phyloP scores from a whole-genome alignment of 495 filamentous ascomycete species.

The Xylaria intraflava region DNA sequence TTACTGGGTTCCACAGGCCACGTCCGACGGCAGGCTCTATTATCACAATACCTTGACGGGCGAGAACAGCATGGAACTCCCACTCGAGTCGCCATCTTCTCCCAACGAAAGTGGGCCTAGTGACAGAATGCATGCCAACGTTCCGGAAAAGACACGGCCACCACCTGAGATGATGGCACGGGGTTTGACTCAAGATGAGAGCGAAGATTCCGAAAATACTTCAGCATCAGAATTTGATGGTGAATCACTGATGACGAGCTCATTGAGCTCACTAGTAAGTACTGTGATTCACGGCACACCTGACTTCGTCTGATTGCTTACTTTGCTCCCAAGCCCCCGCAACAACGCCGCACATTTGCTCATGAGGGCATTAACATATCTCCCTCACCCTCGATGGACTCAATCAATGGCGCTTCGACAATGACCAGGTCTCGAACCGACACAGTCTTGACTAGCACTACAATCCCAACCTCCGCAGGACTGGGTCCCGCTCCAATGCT shows the following conservation, averaged over 20 bases:
- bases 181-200: conserved; percentile 77
- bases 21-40: conserved; percentile 85
- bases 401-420: conserved; percentile 57
- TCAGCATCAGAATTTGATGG: conserved; percentile 84
- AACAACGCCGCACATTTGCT: conserved; percentile 55
- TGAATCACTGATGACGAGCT: conserved; percentile 44
- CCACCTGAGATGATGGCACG: conserved; percentile 89
- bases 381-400: conserved; percentile 87
- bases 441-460: conserved; percentile 39
- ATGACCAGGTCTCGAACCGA: conserved; percentile 39
- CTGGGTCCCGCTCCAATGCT: conserved; percentile 46
- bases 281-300: not conserved
- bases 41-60: conserved; percentile 97
- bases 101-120: conserved; percentile 75
- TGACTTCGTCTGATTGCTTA: conserved; percentile 7
- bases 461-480: conserved; percentile 26
- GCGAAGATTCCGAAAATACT: conserved; percentile 65
- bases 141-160: conserved; percentile 84
- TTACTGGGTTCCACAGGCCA: conserved; percentile 98
- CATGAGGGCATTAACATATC: conserved; percentile 65
- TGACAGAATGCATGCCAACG: conserved; percentile 78
- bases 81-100: conserved; percentile 80
- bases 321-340: conserved; percentile 36
- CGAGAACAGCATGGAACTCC: conserved; percentile 86
- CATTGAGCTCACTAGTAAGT: conserved; percentile 47